These are phyloP conservation scores for Penicillium sp. DNA, from an alignment of 2,329 filamentous ascomycete genomes.

Conservation along the genomic window DNA sequence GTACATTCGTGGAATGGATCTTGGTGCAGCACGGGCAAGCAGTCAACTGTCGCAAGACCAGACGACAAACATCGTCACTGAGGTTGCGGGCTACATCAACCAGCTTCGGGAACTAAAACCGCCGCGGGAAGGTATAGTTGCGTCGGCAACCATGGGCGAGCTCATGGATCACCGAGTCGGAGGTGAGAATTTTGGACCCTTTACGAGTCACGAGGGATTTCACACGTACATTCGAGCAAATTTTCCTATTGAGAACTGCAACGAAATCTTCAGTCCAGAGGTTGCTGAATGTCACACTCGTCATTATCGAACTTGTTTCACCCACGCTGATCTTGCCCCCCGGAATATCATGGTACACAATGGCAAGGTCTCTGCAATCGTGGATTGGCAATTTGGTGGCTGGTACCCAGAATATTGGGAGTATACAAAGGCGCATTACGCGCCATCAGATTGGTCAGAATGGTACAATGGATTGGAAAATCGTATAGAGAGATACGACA, in stretches of 20 bases:
- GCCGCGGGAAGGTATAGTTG: constrained; percentile 1
- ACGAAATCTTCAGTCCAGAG: background rate
- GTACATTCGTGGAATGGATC: background rate
- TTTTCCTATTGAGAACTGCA: background rate
- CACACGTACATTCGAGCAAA: background rate
- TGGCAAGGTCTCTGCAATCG: background rate
- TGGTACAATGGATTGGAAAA: background rate
- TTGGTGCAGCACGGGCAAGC: background rate
- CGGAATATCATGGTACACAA: background rate
- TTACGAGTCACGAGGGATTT: background rate
- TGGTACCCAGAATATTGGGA: constrained; percentile 7
- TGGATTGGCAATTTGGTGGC: constrained; percentile 1
- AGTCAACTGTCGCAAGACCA: background rate
- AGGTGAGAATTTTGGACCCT: background rate
- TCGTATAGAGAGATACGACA: background rate
- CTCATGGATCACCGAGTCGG: background rate
- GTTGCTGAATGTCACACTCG: background rate
- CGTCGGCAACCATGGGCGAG: background rate
- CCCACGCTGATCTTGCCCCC: background rate
- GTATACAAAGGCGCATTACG: constrained; percentile 1
- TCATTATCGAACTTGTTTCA: background rate
- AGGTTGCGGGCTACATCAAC: background rate
- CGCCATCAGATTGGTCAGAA: background rate
- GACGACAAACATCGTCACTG: background rate
- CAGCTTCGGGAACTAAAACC: background rate